Percentiles rank a stretch among this genome's conserved stretches.
Evolutionary conservation across 306 rosid genomes (phyloP).

Genomic region (Dicorynia guianensis): DNA sequence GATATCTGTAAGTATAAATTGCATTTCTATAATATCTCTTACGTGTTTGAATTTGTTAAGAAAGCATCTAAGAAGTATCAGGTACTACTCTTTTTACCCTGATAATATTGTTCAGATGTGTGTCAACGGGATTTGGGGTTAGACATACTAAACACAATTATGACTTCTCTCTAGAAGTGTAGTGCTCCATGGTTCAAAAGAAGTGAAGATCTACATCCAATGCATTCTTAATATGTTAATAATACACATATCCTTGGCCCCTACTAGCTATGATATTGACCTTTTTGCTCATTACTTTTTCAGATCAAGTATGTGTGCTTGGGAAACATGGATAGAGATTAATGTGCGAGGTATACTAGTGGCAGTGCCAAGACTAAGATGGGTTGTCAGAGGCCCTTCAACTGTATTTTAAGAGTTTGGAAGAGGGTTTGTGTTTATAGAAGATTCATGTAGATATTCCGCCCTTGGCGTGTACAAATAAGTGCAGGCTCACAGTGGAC

Average conservation of each 20-base stretch:
- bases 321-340: constrained; percentile 80
- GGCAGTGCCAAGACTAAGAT: constrained; percentile 26
- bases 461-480: constrained; percentile 20
- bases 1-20: not conserved
- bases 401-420: constrained; percentile 18
- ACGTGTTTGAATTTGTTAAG: not conserved
- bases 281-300: constrained; percentile 23
- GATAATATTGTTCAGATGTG: not conserved
- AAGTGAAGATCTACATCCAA: constrained; percentile 1
- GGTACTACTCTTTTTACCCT: not conserved
- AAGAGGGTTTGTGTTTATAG: constrained; percentile 23
- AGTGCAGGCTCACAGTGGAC: constrained; percentile 25
- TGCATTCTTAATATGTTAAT: not conserved
- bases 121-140: not conserved
- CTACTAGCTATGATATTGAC: constrained; percentile 8
- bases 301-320: constrained; percentile 90
- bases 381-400: not conserved
- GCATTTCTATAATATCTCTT: not conserved
- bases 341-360: constrained; percentile 45
- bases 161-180: constrained; percentile 3
- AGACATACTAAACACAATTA: not conserved
- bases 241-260: not conserved
- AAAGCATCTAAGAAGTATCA: not conserved
- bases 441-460: constrained; percentile 25
- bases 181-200: constrained; percentile 3